Percentiles rank a stretch among this genome's conserved stretches.
These are phyloP conservation scores for Cryptomeria japonica DNA, from an alignment of 75 land plant genomes.

Conservation along the genomic window DNA sequence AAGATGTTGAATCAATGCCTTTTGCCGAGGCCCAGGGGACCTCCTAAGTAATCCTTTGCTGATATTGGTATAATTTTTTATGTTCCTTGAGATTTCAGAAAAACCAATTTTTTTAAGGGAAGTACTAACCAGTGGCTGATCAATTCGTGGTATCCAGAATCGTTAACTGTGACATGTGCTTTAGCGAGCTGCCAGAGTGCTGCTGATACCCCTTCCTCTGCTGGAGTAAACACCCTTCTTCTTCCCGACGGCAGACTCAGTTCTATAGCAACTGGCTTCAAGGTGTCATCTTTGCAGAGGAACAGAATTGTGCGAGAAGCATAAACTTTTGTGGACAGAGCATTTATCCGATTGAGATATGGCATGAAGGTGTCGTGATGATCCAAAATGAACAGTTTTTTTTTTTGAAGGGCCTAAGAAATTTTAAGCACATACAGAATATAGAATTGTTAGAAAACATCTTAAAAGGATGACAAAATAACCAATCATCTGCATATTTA, in stretches of 20 bases:
- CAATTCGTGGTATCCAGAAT: slow-evolving; percentile 64
- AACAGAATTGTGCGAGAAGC: slow-evolving; percentile 58
- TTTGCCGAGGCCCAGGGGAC: too few relatives aligned
- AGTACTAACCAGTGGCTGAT: slow-evolving; percentile 59
- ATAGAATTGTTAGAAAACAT: background rate
- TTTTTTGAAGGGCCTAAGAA: slow-evolving; percentile 43
- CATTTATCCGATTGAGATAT: slow-evolving; percentile 41
- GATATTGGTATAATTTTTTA: too few relatives aligned
- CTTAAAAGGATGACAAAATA: background rate
- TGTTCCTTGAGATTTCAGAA: too few relatives aligned
- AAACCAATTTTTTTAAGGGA: background rate
- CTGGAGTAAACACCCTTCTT: slow-evolving; percentile 39
- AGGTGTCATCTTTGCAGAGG: slow-evolving; percentile 30
- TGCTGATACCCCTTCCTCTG: slow-evolving; percentile 31
- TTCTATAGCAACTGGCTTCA: slow-evolving; percentile 62
- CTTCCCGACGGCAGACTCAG: slow-evolving; percentile 22
- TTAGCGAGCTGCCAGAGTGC: slow-evolving; percentile 74
- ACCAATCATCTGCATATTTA: too few relatives aligned
- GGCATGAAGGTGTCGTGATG: slow-evolving; percentile 64
- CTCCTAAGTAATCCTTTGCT: too few relatives aligned
- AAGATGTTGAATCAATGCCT: too few relatives aligned
- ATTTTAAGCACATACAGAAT: background rate
- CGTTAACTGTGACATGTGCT: slow-evolving; percentile 60
- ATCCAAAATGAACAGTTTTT: slow-evolving; percentile 52
- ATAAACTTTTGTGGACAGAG: slow-evolving; percentile 27